These are phyloP conservation scores for Kodamaea kakaduensis DNA, from an alignment of 805 yeast species.

Conservation along the genomic window DNA sequence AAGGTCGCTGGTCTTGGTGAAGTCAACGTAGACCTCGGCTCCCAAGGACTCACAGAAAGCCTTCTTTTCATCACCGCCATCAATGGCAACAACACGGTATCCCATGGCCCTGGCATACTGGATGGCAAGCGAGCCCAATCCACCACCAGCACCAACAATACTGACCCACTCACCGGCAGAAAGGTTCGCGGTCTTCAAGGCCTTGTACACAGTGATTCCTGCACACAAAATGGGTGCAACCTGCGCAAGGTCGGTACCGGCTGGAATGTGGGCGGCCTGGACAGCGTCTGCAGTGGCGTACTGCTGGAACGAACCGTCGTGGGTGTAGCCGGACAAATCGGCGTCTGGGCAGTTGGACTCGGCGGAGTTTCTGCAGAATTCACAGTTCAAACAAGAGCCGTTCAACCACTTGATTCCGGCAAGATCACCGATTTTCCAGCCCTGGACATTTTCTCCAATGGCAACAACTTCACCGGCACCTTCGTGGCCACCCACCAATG, in stretches of 20 bases:
- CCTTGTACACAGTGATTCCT: conserved; percentile 67
- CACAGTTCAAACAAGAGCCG: conserved; percentile 41
- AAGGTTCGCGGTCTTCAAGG: conserved; percentile 55
- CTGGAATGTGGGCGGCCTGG: conserved; percentile 58
- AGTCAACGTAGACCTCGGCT: conserved; percentile 27
- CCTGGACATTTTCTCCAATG: conserved; percentile 38
- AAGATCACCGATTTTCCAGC: conserved; percentile 41
- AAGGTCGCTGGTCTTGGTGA: conserved; percentile 45
- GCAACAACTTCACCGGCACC: conserved; percentile 46
- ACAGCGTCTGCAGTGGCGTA: conserved; percentile 64
- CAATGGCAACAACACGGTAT: conserved; percentile 61
- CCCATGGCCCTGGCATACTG: conserved; percentile 80
- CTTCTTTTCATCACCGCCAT: conserved; percentile 71
- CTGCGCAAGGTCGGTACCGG: conserved; percentile 50
- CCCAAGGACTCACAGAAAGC: conserved; percentile 22
- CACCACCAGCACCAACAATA: conserved; percentile 79
- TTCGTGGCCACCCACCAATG: conserved; percentile 47
- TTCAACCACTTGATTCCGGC: conserved; percentile 47
- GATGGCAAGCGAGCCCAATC: conserved; percentile 71
- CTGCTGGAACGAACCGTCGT: conserved; percentile 67
- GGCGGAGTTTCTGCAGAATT: conserved; percentile 37
- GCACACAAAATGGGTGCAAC: conserved; percentile 65
- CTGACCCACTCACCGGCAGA: conserved; percentile 70
- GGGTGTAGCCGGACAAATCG: conserved; percentile 70
- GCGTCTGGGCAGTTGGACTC: conserved; percentile 61